Evolutionary conservation across 805 yeast species (phyloP), one percentile per base, ranked within the genome.

Genomic region (Lipomyces starkeyi): DNA sequence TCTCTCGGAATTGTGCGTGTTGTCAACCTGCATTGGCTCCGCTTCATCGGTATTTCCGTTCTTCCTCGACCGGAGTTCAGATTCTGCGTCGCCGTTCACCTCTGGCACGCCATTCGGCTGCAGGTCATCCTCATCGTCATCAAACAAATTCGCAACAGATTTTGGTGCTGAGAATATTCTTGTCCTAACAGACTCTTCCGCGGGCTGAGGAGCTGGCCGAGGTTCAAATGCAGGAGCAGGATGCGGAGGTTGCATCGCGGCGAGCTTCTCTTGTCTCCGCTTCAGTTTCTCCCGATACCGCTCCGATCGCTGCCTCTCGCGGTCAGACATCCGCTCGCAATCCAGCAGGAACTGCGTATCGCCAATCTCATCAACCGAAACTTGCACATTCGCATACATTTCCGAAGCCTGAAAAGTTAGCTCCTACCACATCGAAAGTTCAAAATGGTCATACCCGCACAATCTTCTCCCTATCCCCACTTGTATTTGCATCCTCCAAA

Each of bases 321-420:
- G 83, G 61, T 80, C 82, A 67, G 89, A 84, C 75, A 93, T 82
- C 22, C 86, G 89, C 70, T 86, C 88, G 81, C 98, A 95, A 57
- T 92, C 91, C 56, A 85, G 84, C 29, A 89, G 76, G 65, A 95
- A 88, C 49, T 87, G 90, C 0, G 94, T 89, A 61, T 82, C 85
- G 37, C 73, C 78, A 73, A 93, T 87, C 71, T 95, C 99, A 74
- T 95, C 99, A 63, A 95, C 85, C 5, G 96, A 97, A 76, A 95
- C 97, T 78, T 93, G 97, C 0, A 97, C 97, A 79, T 95, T 93
- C 13, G 98, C 97, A 76, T 86, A 86, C 98, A 95, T 93, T 77
- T 95, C 99, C 65, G 94, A 90, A 0, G 98, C 97, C 73, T 85
- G 85, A 54, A 85, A 82, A 14, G 32, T 49, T 13, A 37, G 43